Evolutionary conservation across 371 early-diverging fungal genomes (phyloP), one percentile per base, ranked within the genome.

Genomic region (Apophysomyces trapeziformis): DNA sequence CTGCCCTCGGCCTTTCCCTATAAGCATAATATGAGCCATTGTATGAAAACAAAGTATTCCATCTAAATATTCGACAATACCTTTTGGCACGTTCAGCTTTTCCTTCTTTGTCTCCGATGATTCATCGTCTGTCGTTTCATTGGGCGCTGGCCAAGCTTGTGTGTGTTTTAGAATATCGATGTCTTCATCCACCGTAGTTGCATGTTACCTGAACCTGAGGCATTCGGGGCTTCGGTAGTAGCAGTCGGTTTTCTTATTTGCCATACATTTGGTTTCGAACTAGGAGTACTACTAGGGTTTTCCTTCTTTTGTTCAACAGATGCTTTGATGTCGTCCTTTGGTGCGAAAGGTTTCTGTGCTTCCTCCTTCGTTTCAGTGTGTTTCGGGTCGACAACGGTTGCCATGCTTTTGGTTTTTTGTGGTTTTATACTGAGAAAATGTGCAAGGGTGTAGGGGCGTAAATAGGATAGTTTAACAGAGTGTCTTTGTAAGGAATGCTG

Each of bases 1-100:
- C 71, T 80, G 79, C 57, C 76, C 75, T 68, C 75, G 75, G 66
- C 73, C 72, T 73, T 67, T 77, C 36, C 43, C 60, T 61, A 8
- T 21, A 61, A 36, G 32, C 32, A 32, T 57, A 56, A 65, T 64
- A 57, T 66, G n/a, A 73, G 68, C 26, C 65, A 72, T 57, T 70
- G 68, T 56, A 70, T 71, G 12, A 72, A 70, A 35, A 67, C 58
- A 47, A 68, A 69, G 18, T 67, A 67, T 41, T 2, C 45, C 70
- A 47, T 12, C 67, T 18, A 11, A 61, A 67, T 16, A 72, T 57
- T n/a, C 56, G 14, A 5, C 37, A 26, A 26, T 57, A 58, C 60
- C 60, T 58, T 50, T 44, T 59, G 66, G 69, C 5, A 37, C 47
- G 45, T n/a, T 21, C 16, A 59, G 59, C 60, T 75, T 75, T 60